A percentile compares a stretch with the other conserved stretches of the same genome.
Conservation (phyloP, 192 early-diverging fungal species). For the Powellomyces hirtus region DNA sequence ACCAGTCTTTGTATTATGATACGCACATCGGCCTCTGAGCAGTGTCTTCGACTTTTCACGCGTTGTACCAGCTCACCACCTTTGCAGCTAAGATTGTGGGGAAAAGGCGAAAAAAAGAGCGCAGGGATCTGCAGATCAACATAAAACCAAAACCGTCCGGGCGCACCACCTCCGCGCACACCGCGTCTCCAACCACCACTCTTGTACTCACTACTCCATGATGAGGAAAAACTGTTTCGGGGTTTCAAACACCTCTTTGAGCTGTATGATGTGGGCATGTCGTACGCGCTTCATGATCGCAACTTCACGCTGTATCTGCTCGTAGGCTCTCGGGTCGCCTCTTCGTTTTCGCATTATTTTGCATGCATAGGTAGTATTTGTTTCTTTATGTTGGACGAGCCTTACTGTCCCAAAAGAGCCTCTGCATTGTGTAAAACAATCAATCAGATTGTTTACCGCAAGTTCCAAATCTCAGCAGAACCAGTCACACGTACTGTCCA, state of each 20-base stretch:
- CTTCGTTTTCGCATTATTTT: constrained; percentile 48
- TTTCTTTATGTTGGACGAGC: constrained; percentile 37
- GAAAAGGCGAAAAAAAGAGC: too few relatives aligned
- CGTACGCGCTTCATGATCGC: constrained; percentile 48
- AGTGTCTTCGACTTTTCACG: constrained; percentile 6
- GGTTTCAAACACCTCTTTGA: constrained; percentile 50
- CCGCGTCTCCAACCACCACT: not conserved
- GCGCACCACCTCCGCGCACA: too few relatives aligned
- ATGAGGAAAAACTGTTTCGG: constrained; percentile 48
- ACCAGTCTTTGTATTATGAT: constrained; percentile 21
- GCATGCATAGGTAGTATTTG: constrained; percentile 42
- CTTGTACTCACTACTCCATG: constrained; percentile 49
- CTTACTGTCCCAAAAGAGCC: constrained; percentile 52
- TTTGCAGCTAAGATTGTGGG: too few relatives aligned
- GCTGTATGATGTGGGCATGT: constrained; percentile 42
- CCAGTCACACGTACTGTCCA: constrained; percentile 11
- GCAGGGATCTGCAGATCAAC: not conserved
- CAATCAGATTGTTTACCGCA: not conserved
- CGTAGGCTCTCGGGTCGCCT: constrained; percentile 33
- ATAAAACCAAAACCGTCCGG: not conserved
- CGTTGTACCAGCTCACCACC: constrained; percentile 38
- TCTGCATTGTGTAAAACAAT: constrained; percentile 20
- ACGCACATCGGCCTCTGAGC: constrained; percentile 29
- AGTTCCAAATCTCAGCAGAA: not conserved
- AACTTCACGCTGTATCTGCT: constrained; percentile 50